phyloP scores from a whole-genome alignment of 139 green algal genomes.

The Gonium pectorale region DNA sequence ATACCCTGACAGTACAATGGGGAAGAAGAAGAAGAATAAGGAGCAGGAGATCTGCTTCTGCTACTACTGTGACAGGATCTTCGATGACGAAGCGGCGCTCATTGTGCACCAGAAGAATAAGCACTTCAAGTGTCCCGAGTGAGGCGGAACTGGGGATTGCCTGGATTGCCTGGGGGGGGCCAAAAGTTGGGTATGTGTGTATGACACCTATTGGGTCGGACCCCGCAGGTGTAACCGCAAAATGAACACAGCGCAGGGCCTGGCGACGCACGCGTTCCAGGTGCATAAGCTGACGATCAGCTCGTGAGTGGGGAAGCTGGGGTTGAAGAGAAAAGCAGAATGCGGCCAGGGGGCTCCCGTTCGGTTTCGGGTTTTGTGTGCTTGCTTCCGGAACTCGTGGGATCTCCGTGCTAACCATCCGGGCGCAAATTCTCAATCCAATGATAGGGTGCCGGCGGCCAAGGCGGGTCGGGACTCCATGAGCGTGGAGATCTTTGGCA shows the following conservation, averaged over 20 bases:
- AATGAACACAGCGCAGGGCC: constrained; percentile 81
- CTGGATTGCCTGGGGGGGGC: too few relatives aligned
- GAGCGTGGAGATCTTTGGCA: constrained; percentile 93
- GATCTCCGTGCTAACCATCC: too few relatives aligned
- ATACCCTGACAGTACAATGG: too few relatives aligned
- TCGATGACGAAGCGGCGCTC: constrained; percentile 88
- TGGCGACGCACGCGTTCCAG: constrained; percentile 88
- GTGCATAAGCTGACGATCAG: constrained; percentile 89
- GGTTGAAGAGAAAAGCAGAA: too few relatives aligned
- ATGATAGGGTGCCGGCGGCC: constrained; percentile 81
- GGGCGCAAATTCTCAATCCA: too few relatives aligned
- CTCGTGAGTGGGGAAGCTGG: constrained; percentile 53
- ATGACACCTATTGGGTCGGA: too few relatives aligned
- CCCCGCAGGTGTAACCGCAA: constrained; percentile 75
- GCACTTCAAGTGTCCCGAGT: constrained; percentile 87
- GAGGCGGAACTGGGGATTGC: too few relatives aligned
- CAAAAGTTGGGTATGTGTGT: too few relatives aligned
- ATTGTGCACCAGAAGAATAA: constrained; percentile 92
- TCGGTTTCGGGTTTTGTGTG: too few relatives aligned
- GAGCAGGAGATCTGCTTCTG: constrained; percentile 76
- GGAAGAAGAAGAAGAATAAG: constrained; percentile 76
- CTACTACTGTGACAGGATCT: constrained; percentile 92
- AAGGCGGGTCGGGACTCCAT: constrained; percentile 81
- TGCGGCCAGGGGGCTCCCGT: too few relatives aligned
- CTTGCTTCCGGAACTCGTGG: too few relatives aligned